These are phyloP conservation scores for Leptographium flavum DNA, from an alignment of 2,329 filamentous ascomycete genomes.

Conservation along the genomic window DNA sequence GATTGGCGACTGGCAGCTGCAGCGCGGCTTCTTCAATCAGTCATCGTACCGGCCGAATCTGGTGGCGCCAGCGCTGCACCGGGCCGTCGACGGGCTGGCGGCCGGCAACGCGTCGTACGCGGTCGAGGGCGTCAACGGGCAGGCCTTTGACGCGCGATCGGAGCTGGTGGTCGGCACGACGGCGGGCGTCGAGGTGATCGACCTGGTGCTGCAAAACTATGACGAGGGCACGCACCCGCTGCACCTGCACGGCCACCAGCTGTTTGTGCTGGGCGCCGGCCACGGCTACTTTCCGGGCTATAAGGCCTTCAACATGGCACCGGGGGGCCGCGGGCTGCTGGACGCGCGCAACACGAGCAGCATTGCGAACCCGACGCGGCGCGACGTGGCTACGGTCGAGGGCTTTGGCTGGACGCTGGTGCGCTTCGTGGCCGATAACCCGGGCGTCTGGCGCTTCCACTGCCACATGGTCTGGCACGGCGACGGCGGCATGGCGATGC, in stretches of 20 bases:
- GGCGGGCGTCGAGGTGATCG: slow-evolving; percentile 45
- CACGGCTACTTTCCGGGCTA: slow-evolving; percentile 45
- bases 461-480: slow-evolving; percentile 26
- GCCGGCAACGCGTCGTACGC: slow-evolving; percentile 30
- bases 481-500: slow-evolving; percentile 24
- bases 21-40: slow-evolving; percentile 43
- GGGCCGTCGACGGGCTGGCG: slow-evolving; percentile 29
- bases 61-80: slow-evolving; percentile 32
- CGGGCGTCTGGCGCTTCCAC: slow-evolving; percentile 28
- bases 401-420: slow-evolving; percentile 35
- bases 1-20: slow-evolving; percentile 42
- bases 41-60: slow-evolving; percentile 37
- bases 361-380: slow-evolving; percentile 27
- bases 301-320: slow-evolving; percentile 18
- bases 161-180: slow-evolving; percentile 52
- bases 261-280: slow-evolving; percentile 42
- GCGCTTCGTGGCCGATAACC: slow-evolving; percentile 33
- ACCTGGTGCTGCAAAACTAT: slow-evolving; percentile 42
- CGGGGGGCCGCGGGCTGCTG: slow-evolving; percentile 19
- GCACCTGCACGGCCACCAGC: slow-evolving; percentile 16
- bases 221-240: slow-evolving; percentile 14
- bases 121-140: slow-evolving; percentile 36
- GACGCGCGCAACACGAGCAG: slow-evolving; percentile 19
- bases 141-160: slow-evolving; percentile 25
- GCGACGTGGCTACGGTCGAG: slow-evolving; percentile 30